Evolutionary conservation across 176 grass and related monocot species (phyloP).

Genomic region (Avena eriantha): DNA sequence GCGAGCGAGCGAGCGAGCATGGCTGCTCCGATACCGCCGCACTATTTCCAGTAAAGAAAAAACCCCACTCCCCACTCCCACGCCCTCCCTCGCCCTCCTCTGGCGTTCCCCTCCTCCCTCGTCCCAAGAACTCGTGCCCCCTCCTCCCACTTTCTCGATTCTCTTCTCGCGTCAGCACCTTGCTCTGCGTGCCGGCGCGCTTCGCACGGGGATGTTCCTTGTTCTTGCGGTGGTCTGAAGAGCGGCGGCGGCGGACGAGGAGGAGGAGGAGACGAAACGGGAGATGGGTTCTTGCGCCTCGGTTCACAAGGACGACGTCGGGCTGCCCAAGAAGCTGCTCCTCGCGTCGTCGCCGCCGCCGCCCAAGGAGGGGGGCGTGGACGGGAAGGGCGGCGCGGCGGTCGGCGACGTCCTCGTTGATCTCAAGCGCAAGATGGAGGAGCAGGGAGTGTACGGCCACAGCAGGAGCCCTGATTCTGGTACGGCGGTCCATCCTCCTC

Average conservation of each 20-base stretch:
- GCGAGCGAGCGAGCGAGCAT: not conserved
- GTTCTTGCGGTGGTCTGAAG: constrained; percentile 24
- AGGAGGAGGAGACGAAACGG: not conserved
- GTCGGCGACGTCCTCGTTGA: constrained; percentile 47
- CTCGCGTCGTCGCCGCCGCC: constrained; percentile 52
- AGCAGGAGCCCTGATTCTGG: constrained; percentile 62
- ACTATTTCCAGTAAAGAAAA: constrained; percentile 52
- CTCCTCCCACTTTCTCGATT: constrained; percentile 28
- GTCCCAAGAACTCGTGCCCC: constrained; percentile 32
- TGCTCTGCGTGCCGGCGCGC: constrained; percentile 4
- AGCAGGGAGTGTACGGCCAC: constrained; percentile 28
- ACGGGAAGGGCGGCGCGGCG: constrained; percentile 48
- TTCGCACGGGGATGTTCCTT: constrained; percentile 1
- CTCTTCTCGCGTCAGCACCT: constrained; percentile 23
- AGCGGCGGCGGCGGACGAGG: not conserved
- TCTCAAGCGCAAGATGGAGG: constrained; percentile 42
- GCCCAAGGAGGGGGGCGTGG: constrained; percentile 50
- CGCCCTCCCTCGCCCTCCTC: not conserved
- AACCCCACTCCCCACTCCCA: constrained; percentile 28
- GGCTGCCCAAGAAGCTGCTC: constrained; percentile 57
- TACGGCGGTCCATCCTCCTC: constrained; percentile 50
- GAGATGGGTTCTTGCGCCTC: constrained; percentile 91
- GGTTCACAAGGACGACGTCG: constrained; percentile 57
- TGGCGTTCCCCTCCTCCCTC: not conserved
- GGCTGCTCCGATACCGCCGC: constrained; percentile 37